Evolutionary conservation across 2,329 filamentous ascomycete species (phyloP), one percentile per base, ranked within the genome.

Genomic region (Colletotrichum salicis): DNA sequence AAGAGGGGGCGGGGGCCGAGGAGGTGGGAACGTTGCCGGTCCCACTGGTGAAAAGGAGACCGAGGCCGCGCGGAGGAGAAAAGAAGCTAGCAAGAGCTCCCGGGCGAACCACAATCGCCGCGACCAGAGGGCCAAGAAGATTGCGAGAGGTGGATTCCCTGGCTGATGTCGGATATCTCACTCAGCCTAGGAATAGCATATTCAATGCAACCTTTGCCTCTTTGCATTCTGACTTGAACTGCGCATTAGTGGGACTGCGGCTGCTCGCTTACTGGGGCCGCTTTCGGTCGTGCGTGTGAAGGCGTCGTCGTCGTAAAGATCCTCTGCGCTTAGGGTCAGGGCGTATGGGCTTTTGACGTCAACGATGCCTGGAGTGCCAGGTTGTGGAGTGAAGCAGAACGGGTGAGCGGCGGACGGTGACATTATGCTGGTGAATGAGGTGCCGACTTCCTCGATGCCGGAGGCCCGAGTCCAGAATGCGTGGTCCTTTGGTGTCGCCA

Each of bases 21-120:
- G 88, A 35, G 85, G 90, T 64, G 87, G 88, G 3, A 91, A 87
- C 76, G 91, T 92, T 10, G 88, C 90, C 2, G 91, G 92, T 0
- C 86, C 91, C 1, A 84, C 89, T 1, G 88, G 90, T 7, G 92
- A 94, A n/a, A 90, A 90, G 76, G 88, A 87, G n/a, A 95, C 93
- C 0, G 90, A 94, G 75, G 83, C 85, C 65, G 92, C 93, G 11
- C 87, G 94, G 75, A 88, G 91, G 76, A 88, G 89, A 73, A 97
- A 97, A 79, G 95, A 97, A 78, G 91, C 93, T 31, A 93, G 91
- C 76, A 97, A 97, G 80, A 88, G 91, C 3, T 93, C 92, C 27
- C 86, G 92, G 72, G 95, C 94, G 37, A 97, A 97, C 79, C 95
- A 97, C 79, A 96, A 94, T 80, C 89, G 95, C 31, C 88, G 94